A percentile compares a stretch with the other conserved stretches of the same genome.
Evolutionary conservation across 2,329 filamentous ascomycete species (phyloP).

Genomic region (Bipolaris oryzae): DNA sequence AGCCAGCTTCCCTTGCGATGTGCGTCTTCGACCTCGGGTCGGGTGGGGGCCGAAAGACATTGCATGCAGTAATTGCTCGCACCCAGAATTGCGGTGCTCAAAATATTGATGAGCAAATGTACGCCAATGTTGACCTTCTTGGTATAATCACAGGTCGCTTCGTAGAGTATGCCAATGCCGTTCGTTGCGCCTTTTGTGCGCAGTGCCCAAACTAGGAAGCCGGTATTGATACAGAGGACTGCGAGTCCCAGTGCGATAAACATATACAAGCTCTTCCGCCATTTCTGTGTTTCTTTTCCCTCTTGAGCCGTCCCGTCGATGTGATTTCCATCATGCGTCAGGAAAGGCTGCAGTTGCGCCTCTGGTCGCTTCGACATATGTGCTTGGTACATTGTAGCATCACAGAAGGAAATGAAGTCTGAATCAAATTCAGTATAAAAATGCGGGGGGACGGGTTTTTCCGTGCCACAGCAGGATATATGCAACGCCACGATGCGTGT

Average conservation of each 20-base stretch:
- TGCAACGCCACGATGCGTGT: too few species aligned
- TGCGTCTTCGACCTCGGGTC: slow-evolving; percentile 56
- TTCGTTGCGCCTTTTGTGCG: neutral
- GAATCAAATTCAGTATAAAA: too few species aligned
- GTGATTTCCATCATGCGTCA: neutral
- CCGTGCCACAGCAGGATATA: too few species aligned
- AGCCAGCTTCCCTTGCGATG: slow-evolving; percentile 46
- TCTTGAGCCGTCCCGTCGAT: too few species aligned
- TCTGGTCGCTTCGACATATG: neutral
- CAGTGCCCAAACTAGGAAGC: neutral
- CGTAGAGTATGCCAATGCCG: neutral
- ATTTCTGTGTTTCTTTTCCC: neutral
- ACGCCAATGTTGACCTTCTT: neutral
- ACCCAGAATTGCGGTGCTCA: neutral
- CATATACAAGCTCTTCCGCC: neutral
- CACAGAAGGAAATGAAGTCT: too few species aligned
- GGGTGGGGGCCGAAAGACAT: slow-evolving; percentile 56
- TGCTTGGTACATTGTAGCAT: too few species aligned
- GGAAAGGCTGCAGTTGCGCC: neutral
- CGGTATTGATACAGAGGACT: neutral
- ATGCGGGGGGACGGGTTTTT: too few species aligned
- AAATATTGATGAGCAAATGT: neutral
- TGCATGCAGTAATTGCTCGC: slow-evolving; percentile 50
- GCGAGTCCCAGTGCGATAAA: neutral
- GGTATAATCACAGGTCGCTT: neutral